phyloP scores from a whole-genome alignment of 768 basidiomycete species.

The Phylloporus sp. region DNA sequence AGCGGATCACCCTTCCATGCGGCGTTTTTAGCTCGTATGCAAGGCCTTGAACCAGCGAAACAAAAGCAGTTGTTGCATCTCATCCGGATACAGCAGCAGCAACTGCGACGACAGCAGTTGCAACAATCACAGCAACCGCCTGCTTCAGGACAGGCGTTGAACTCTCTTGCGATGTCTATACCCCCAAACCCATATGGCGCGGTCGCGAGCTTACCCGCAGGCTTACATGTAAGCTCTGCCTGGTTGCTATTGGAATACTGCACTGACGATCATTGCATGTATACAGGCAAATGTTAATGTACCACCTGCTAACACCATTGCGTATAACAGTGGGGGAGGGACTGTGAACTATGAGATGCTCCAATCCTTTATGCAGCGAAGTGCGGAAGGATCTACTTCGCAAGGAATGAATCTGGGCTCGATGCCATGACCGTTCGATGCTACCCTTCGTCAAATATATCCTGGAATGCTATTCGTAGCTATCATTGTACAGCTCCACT shows the following conservation, averaged over 20 bases:
- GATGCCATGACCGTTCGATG: neutral
- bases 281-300: constrained; percentile 11
- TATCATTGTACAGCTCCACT: constrained; percentile 4
- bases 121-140: constrained; percentile 19
- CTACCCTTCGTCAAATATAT: neutral
- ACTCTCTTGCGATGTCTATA: constrained; percentile 13
- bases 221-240: constrained; percentile 15
- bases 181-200: constrained; percentile 4
- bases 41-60: constrained; percentile 19
- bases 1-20: constrained; percentile 6
- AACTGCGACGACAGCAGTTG: constrained; percentile 25
- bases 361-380: constrained; percentile 44
- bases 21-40: constrained; percentile 16
- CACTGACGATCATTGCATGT: neutral
- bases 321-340: constrained; percentile 22
- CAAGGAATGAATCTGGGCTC: constrained; percentile 19
- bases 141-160: constrained; percentile 11
- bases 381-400: constrained; percentile 27
- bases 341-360: constrained; percentile 38
- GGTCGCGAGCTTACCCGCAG: constrained; percentile 11
- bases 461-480: neutral
- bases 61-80: constrained; percentile 22
- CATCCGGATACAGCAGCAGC: constrained; percentile 14
- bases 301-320: constrained; percentile 12
- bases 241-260: neutral